Evolutionary conservation across 2,329 filamentous ascomycete genomes (phyloP), one percentile per base, ranked within the genome.

Genomic region (Niveomyces coronatus): DNA sequence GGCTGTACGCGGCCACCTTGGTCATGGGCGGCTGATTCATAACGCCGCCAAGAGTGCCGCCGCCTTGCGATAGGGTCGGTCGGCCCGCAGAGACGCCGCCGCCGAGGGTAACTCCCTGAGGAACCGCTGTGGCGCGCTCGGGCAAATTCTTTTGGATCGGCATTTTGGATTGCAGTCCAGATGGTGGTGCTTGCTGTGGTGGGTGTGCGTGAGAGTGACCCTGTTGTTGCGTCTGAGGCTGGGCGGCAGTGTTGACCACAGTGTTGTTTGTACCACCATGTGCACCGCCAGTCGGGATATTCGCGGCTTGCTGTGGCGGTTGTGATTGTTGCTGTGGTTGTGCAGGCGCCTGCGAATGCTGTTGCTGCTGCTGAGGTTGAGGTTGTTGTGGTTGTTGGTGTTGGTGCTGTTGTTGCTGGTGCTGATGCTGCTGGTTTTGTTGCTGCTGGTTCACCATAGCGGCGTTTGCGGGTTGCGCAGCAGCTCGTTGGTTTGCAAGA

Each of bases 1-100:
- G 79, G 40, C 85, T 84, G 58, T 85, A 94, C 0, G 79, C 77
- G 0, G 87, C 85, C 31, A 85, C 76, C 53, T 87, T 88, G 39
- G 79, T 68, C 44, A 96, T 74, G 3, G 85, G 85, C 0, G 91
- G 88, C 53, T 94, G 87, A 36, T 81, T 80, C 72, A 95, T 84
- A 35, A 91, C 80, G 37, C 87, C 87, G 37, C 82, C 82, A 1
- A 82, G 73, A 6, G 79, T 79, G 45, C 83, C 84, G 37, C 76
- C 79, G 16, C 87, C 87, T 35, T 82, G 82, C 14, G 78, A 79
- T 53, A 91, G 74, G 0, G 89, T 94, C n/a, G 91, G 91, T 7
- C 91, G 79, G 63, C 74, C 54, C 64, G 75, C 46, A 61, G 76
- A 64, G 15, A 71, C 65, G 27, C 72, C 79, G n/a, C 71, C 71